A percentile compares a stretch with the other conserved stretches of the same genome.
phyloP scores from a whole-genome alignment of 2,329 filamentous ascomycete species.

The Epicoccum sorghinum region DNA sequence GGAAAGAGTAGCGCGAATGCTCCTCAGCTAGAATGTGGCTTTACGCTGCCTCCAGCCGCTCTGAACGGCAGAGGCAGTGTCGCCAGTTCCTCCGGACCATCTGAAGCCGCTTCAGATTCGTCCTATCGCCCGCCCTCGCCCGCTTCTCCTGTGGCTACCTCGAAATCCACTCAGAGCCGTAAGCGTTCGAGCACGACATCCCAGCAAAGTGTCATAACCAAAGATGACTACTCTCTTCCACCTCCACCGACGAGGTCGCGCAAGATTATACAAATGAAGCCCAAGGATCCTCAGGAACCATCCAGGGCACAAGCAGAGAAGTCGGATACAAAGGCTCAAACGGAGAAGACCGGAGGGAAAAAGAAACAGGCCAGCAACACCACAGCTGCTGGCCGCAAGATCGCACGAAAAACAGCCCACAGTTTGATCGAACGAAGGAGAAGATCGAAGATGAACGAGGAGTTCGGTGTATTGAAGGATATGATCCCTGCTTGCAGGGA shows the following conservation, averaged over 20 bases:
- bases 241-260: slow-evolving; percentile 89
- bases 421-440: slow-evolving; percentile 90
- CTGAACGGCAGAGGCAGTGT: slow-evolving; percentile 57
- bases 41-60: slow-evolving; percentile 79
- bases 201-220: slow-evolving; percentile 51
- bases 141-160: slow-evolving; percentile 41
- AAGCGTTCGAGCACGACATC: slow-evolving; percentile 39
- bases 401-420: slow-evolving; percentile 93
- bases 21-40: slow-evolving; percentile 68
- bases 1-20: slow-evolving; percentile 71
- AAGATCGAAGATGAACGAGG: slow-evolving; percentile 98
- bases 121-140: slow-evolving; percentile 58
- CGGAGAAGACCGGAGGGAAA: slow-evolving; percentile 57
- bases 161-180: slow-evolving; percentile 39
- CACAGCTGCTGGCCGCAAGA: slow-evolving; percentile 89
- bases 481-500: slow-evolving; percentile 97
- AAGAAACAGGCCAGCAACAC: slow-evolving; percentile 73
- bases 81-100: slow-evolving; percentile 53
- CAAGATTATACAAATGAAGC: slow-evolving; percentile 99
- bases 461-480: slow-evolving; percentile 89
- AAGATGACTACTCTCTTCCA: slow-evolving; percentile 77
- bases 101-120: slow-evolving; percentile 57
- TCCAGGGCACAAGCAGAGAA: slow-evolving; percentile 28
- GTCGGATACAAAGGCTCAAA: slow-evolving; percentile 28
- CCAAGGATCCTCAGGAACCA: slow-evolving; percentile 45